Conservation (phyloP, 768 basidiomycete genomes). For the Lactifluus echinatus region DNA sequence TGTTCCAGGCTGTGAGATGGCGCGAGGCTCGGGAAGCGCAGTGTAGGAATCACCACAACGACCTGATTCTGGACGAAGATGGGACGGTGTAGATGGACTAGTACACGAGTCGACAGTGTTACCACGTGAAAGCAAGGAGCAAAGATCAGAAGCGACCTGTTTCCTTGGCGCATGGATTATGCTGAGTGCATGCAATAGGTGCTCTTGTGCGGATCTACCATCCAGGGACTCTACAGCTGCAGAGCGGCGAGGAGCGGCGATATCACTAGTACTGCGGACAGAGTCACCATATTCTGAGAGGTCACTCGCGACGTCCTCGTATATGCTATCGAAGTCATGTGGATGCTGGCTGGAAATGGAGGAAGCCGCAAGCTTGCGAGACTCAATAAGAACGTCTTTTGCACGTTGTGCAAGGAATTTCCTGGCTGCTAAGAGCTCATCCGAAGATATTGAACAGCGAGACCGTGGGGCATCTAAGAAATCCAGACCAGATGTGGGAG, state of each 20-base stretch:
- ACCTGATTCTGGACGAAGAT: neutral
- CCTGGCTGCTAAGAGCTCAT: slow-evolving; percentile 9
- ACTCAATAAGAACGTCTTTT: slow-evolving; percentile 2
- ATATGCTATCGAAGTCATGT: neutral
- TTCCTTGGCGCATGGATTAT: neutral
- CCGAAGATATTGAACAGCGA: slow-evolving; percentile 3
- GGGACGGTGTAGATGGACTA: neutral
- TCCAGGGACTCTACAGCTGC: neutral
- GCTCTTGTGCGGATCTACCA: neutral
- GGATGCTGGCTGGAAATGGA: neutral
- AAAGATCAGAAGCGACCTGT: neutral
- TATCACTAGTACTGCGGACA: neutral
- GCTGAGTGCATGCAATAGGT: neutral
- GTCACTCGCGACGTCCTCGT: slow-evolving; percentile 15
- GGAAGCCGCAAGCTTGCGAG: neutral
- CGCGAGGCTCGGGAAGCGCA: neutral
- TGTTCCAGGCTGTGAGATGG: neutral
- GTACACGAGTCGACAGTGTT: neutral
- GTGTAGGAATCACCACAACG: neutral
- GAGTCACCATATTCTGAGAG: slow-evolving; percentile 13
- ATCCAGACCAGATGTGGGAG: neutral
- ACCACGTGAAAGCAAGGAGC: neutral
- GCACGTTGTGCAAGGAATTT: slow-evolving; percentile 12
- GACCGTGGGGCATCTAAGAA: neutral
- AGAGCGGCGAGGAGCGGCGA: neutral